Base-by-base conservation (phyloP, 2,329 filamentous ascomycete species). In the Esteya vermicola region DNA sequence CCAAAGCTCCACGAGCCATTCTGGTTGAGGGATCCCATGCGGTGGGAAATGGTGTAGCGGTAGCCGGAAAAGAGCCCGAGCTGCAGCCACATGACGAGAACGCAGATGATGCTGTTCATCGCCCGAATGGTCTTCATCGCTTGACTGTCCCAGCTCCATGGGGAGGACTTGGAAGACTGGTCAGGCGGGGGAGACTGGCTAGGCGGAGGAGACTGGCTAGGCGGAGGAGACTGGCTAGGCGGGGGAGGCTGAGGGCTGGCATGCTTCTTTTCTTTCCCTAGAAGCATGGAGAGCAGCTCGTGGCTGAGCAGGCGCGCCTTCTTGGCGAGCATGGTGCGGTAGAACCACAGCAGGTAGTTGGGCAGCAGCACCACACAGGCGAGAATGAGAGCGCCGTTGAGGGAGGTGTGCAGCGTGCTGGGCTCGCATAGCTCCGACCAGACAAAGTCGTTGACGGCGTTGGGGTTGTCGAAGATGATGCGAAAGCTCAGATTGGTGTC, bases 1-100 rank as follows among this genome's bases (percentile, higher is more conserved):
- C 54, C 50, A 36, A 57, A 57, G 4, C 49, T 54, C 54, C 55
- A 57, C 19, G 44, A 9, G 5, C 6, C 13, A 22, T 54, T 46
- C 23, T 46, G 38, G 36, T 53, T 48, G 8, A 45, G 31, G 9
- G 37, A 26, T 13, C 47, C 47, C 13, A 52, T 44, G 0, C 26
- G 14, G 2, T 39, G 9, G 18, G 47, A 36, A 6, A 52, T 42
- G 4, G 31, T 33, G 22, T 36, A 28, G 9, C 54, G 43, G 40
- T 55, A 56, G 5, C 34, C 33, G 2, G 50, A 45, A 32, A 55
- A 57, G 5, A 54, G 39, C 14, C 32, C 50, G 12, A 57, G 38
- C 23, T 54, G 49, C 4, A 45, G 38, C 55, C 55, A 57, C 47
- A 55, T 55, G 21, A 50, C 13, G 13, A 43, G 20, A 9, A 47